Evolutionary conservation across 345 rosid genomes (phyloP).

Genomic region (Murraya paniculata): DNA sequence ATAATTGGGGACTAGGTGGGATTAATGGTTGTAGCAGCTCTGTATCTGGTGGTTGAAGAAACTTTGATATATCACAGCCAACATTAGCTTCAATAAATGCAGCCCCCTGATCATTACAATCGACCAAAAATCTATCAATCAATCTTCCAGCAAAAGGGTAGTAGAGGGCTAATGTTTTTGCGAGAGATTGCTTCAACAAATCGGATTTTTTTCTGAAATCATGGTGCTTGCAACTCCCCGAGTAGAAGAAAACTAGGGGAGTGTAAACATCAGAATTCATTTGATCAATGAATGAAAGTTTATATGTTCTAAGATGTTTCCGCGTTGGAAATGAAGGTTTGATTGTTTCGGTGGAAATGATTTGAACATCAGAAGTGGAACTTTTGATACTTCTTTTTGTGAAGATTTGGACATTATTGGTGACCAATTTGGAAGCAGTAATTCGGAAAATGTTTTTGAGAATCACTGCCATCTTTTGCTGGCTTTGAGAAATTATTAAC

Average conservation of each 20-base stretch:
- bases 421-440: too few species aligned
- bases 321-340: too few species aligned
- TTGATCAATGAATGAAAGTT: slow-evolving; percentile 11
- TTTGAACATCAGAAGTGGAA: not conserved
- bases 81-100: too few species aligned
- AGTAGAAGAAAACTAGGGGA: slow-evolving; percentile 22
- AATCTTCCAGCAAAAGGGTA: too few species aligned
- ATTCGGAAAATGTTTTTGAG: too few species aligned
- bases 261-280: slow-evolving; percentile 4
- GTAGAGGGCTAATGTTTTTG: slow-evolving; percentile 6
- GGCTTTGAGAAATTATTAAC: too few species aligned
- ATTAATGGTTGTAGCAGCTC: not conserved
- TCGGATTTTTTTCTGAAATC: not conserved
- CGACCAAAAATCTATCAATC: slow-evolving; percentile 4
- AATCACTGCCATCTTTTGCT: too few species aligned
- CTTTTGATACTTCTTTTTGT: too few species aligned
- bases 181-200: slow-evolving; percentile 22
- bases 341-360: too few species aligned
- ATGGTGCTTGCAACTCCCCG: not conserved
- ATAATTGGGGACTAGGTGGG: not conserved
- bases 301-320: too few species aligned
- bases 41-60: slow-evolving; percentile 4
- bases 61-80: not conserved
- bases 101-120: not conserved
- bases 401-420: too few species aligned